Conservation (phyloP, 2,329 filamentous ascomycete species). For the Alternaria ethzedia region DNA sequence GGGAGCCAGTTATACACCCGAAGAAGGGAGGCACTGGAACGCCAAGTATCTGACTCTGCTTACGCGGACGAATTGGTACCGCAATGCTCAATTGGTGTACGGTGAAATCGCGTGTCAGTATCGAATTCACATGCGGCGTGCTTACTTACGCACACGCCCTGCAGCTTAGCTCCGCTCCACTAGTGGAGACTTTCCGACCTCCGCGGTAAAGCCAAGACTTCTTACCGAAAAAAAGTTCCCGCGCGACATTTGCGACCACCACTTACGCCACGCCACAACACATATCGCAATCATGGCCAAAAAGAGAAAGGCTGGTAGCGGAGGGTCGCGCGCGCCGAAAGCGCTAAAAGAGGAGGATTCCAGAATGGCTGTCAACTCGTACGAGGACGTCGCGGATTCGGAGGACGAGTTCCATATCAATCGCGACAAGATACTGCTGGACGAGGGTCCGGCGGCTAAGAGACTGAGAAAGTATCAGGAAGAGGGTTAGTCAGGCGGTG, state of each 20-base stretch:
- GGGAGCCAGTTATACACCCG: too few species aligned
- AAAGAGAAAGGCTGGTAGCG: slow-evolving; percentile 72
- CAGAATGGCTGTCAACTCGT: slow-evolving; percentile 66
- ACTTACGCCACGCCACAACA: slow-evolving; percentile 9
- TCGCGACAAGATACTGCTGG: slow-evolving; percentile 83
- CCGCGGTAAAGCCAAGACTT: slow-evolving; percentile 40
- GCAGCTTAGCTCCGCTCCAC: background rate
- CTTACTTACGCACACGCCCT: background rate
- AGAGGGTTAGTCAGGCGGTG: slow-evolving; percentile 57
- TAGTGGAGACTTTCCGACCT: slow-evolving; percentile 5
- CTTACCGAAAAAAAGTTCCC: slow-evolving; percentile 31
- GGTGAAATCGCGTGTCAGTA: background rate
- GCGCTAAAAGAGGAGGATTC: slow-evolving; percentile 51
- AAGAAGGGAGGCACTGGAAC: background rate
- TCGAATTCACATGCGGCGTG: background rate
- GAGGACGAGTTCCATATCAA: slow-evolving; percentile 93
- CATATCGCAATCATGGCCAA: slow-evolving; percentile 54
- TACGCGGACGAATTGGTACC: background rate
- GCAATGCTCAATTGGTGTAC: background rate
- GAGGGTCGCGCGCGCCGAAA: slow-evolving; percentile 45
- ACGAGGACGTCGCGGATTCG: slow-evolving; percentile 87
- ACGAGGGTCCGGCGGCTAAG: slow-evolving; percentile 81
- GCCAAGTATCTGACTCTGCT: background rate
- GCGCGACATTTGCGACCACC: slow-evolving; percentile 5
- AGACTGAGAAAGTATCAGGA: slow-evolving; percentile 73